These are phyloP conservation scores for Brettanomyces naardenensis DNA, from an alignment of 805 yeast species.

Conservation along the genomic window DNA sequence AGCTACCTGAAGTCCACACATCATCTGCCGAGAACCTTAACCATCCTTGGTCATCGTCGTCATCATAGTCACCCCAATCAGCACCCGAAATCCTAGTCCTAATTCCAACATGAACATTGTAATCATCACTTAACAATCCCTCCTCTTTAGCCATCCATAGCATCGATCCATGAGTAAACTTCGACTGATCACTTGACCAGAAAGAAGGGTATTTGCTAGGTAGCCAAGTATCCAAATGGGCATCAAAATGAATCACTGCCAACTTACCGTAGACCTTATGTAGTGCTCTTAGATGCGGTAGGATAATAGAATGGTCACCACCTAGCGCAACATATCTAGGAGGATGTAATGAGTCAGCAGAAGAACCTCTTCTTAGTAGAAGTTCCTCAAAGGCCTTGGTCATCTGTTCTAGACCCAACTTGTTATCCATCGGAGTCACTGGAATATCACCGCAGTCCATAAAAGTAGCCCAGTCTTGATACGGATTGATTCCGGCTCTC, in stretches of 20 bases:
- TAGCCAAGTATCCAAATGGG: slow-evolving; percentile 78
- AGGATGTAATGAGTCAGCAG: slow-evolving; percentile 26
- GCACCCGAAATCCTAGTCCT: slow-evolving; percentile 65
- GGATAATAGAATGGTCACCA: slow-evolving; percentile 73
- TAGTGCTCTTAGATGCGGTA: slow-evolving; percentile 66
- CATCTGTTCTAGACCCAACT: slow-evolving; percentile 47
- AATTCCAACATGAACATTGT: slow-evolving; percentile 69
- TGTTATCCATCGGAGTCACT: slow-evolving; percentile 51
- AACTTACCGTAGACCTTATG: slow-evolving; percentile 55
- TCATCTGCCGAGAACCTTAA: slow-evolving; percentile 65
- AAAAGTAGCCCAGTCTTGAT: slow-evolving; percentile 38
- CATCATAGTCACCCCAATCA: slow-evolving; percentile 52
- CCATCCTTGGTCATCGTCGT: slow-evolving; percentile 65
- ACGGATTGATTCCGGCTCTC: slow-evolving; percentile 44
- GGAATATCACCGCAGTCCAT: slow-evolving; percentile 55
- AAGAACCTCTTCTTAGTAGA: slow-evolving; percentile 26
- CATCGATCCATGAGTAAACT: slow-evolving; percentile 81
- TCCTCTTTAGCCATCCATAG: slow-evolving; percentile 74
- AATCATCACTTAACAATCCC: slow-evolving; percentile 45
- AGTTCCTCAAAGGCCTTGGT: slow-evolving; percentile 48
- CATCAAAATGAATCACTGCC: slow-evolving; percentile 75
- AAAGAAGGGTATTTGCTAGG: slow-evolving; percentile 57
- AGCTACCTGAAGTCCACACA: slow-evolving; percentile 57
- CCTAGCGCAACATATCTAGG: slow-evolving; percentile 70
- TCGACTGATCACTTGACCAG: slow-evolving; percentile 30